Percentiles rank a stretch among this genome's conserved stretches.
Evolutionary conservation across 148 eudicot species (phyloP).

Genomic region (Rheum nobile): DNA sequence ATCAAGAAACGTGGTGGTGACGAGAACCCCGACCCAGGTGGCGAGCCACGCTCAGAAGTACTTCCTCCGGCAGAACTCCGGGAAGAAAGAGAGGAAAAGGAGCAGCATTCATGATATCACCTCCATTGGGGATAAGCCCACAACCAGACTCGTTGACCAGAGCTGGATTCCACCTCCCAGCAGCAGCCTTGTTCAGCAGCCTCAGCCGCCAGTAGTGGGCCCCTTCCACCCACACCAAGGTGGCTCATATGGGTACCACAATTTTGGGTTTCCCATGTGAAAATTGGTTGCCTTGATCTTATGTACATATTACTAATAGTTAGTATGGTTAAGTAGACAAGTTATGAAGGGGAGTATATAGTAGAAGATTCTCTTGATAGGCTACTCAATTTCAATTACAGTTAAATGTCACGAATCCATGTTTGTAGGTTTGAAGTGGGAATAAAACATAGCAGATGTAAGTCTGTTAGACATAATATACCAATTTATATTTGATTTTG

Average conservation of each 20-base stretch:
- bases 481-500: no score
- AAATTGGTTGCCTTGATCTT: neutral
- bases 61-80: constrained; percentile 41
- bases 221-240: neutral
- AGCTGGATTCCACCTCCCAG: constrained; percentile 12
- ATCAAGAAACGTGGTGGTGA: constrained; percentile 54
- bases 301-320: no score
- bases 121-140: neutral
- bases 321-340: no score
- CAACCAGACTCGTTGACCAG: neutral
- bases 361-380: no score
- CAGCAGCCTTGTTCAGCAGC: neutral
- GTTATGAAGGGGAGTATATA: no score
- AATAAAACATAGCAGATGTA: no score
- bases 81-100: constrained; percentile 55
- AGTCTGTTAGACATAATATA: no score
- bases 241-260: neutral
- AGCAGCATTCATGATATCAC: constrained; percentile 72
- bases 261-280: neutral
- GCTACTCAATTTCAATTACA: no score
- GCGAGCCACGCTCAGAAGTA: constrained; percentile 72
- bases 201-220: neutral
- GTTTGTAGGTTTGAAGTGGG: no score
- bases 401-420: no score
- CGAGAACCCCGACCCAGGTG: constrained; percentile 60